Percentiles rank a stretch among this genome's conserved stretches.
phyloP scores from a whole-genome alignment of 108 stramenopile species.

The Schizochytrium sp. region DNA sequence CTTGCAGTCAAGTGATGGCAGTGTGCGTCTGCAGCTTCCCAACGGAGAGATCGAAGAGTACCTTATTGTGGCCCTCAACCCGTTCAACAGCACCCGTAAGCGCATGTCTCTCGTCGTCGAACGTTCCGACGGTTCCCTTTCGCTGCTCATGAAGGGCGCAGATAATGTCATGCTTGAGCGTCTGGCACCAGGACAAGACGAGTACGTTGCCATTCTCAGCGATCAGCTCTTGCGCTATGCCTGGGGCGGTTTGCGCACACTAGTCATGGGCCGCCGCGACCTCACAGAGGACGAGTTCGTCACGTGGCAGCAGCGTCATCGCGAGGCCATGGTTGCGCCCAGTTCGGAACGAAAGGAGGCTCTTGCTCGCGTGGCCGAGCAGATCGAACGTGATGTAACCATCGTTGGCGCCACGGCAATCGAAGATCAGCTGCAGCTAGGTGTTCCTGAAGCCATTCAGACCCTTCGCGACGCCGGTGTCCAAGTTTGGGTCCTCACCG shows the following conservation, averaged over 20 bases:
- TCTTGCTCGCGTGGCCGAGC: slow-evolving; percentile 59
- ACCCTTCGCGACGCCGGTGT: slow-evolving; percentile 84
- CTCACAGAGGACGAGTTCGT: slow-evolving; percentile 65
- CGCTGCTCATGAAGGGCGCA: slow-evolving; percentile 45
- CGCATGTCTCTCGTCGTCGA: slow-evolving; percentile 51
- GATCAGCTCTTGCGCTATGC: slow-evolving; percentile 58
- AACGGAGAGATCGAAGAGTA: neutral
- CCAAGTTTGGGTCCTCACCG: slow-evolving; percentile 95
- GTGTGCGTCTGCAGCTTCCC: neutral
- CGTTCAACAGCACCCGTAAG: slow-evolving; percentile 44
- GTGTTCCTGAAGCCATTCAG: slow-evolving; percentile 82
- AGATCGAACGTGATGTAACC: slow-evolving; percentile 69
- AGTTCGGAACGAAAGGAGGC: slow-evolving; percentile 13
- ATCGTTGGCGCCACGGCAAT: slow-evolving; percentile 94
- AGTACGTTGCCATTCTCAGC: neutral
- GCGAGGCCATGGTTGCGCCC: slow-evolving; percentile 38
- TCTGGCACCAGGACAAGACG: slow-evolving; percentile 16
- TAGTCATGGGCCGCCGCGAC: slow-evolving; percentile 75
- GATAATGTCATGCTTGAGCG: slow-evolving; percentile 44
- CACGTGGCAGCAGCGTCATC: slow-evolving; percentile 63
- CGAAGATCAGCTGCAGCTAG: slow-evolving; percentile 93
- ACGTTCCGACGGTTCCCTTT: neutral
- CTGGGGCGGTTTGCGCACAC: slow-evolving; percentile 79
- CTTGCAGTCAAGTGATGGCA: neutral
- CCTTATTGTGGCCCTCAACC: neutral